Base-by-base conservation (phyloP, 1,139 yeast species). In the Taphrina pruni region DNA sequence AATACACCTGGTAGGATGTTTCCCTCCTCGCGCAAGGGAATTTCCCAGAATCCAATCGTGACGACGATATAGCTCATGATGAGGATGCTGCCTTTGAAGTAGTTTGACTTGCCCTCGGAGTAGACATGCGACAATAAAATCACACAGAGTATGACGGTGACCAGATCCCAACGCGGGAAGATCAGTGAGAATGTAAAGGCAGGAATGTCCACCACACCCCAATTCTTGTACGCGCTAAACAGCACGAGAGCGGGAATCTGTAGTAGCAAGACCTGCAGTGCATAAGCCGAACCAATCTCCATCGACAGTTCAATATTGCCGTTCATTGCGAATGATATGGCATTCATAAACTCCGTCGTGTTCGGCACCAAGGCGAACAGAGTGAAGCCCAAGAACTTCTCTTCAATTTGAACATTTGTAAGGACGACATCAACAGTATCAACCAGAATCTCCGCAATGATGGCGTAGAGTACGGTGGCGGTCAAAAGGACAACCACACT, bases 221-320 rank as follows among this genome's bases (percentile, higher is more conserved):
- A 76, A 77, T 70, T 80, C 77, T 75, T 78, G 77, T 80, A 82
- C 46, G 90, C 85, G 0, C 97, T 89, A 76, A 86, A 92, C 17
- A 93, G 78, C 3, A 92, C 96, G 75, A 94, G 83, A 6, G 96
- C 88, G 0, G 99, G 99, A 61, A 94, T 90, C 78, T 94, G 99
- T 72, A 94, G 83, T 69, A 94, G 81, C 73, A 97, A 95, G n/a
- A 94, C 99, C 78, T 94, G 99, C 72, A 94, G 82, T 0, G 97
- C 99, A 77, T 94, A 94, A 0, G 99, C 99, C 73, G 96, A 88
- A 72, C 99, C 99, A 78, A 94, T 94, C 78, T 94, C 99, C 97
- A 94, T 90, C 1, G 95, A 66, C 64, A 94, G 82, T 0, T 99
- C 97, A 70, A 95, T 97, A 74, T 94, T 94, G 1, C 99, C 99